Evolutionary conservation across 495 filamentous ascomycete genomes (phyloP).

Genomic region (Peziza echinospora): DNA sequence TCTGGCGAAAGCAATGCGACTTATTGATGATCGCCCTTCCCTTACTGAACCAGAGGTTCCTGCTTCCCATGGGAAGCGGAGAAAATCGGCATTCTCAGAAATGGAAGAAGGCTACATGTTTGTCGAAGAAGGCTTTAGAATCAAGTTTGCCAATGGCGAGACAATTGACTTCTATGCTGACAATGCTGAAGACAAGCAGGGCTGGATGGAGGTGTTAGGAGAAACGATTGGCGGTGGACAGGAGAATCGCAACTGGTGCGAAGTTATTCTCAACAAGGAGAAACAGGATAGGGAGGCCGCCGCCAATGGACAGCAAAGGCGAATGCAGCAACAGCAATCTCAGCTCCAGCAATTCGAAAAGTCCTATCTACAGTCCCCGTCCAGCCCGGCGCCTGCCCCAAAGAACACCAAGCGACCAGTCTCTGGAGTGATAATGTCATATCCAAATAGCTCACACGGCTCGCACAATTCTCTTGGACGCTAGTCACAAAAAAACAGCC

Average conservation of each 20-base stretch:
- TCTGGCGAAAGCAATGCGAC: slow-evolving; percentile 72
- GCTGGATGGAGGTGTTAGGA: slow-evolving; percentile 79
- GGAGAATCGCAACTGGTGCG: slow-evolving; percentile 48
- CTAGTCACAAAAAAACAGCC: no score
- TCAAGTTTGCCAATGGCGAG: slow-evolving; percentile 93
- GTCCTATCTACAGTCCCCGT: not conserved
- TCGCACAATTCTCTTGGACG: no score
- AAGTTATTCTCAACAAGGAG: slow-evolving; percentile 44
- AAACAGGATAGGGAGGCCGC: slow-evolving; percentile 2
- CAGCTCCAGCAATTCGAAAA: not conserved
- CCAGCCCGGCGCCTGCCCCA: not conserved
- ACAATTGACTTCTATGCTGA: slow-evolving; percentile 98
- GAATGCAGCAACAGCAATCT: slow-evolving; percentile 6
- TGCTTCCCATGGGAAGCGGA: slow-evolving; percentile 50
- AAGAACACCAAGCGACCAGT: not conserved
- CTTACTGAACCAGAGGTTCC: slow-evolving; percentile 59
- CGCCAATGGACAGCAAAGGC: slow-evolving; percentile 12
- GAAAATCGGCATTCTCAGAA: slow-evolving; percentile 88
- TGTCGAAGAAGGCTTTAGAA: slow-evolving; percentile 94
- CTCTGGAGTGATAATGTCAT: not conserved
- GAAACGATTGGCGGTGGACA: slow-evolving; percentile 53
- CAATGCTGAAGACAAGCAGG: slow-evolving; percentile 59
- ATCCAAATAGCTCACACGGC: not conserved
- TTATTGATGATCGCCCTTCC: slow-evolving; percentile 79
- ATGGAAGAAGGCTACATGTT: slow-evolving; percentile 99